Percentiles rank a stretch among this genome's conserved stretches.
These are phyloP conservation scores for Solanum aculeatissimum DNA, from an alignment of 305 asterid species.

Conservation along the genomic window DNA sequence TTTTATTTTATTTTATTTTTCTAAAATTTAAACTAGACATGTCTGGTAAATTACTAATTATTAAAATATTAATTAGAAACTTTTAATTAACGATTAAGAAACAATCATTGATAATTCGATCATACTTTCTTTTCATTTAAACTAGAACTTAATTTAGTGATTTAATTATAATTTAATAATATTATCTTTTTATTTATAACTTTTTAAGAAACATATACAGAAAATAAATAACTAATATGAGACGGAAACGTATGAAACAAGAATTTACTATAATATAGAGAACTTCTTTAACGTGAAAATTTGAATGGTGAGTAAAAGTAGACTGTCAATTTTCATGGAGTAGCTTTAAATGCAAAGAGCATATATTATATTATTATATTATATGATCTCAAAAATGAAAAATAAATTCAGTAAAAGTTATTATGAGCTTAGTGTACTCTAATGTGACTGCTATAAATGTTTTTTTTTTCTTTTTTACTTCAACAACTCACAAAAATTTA, in stretches of 20 bases:
- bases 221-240: no score
- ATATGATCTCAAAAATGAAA: neutral
- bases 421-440: neutral
- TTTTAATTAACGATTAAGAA: no score
- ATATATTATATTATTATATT: neutral
- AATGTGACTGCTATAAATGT: neutral
- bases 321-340: slow-evolving; percentile 40
- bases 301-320: neutral
- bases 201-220: no score
- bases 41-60: no score
- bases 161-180: no score
- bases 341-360: neutral
- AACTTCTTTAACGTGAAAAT: neutral
- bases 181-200: no score
- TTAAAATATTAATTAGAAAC: no score
- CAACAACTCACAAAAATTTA: neutral
- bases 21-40: no score
- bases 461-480: neutral
- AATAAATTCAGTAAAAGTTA: neutral
- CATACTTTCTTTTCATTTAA: no score
- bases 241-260: slow-evolving; percentile 2
- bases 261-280: slow-evolving; percentile 5
- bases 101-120: no score
- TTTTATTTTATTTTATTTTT: no score
- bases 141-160: no score